Base-by-base conservation (phyloP, 2,329 filamentous ascomycete genomes). In the Metarhizium humberi region DNA sequence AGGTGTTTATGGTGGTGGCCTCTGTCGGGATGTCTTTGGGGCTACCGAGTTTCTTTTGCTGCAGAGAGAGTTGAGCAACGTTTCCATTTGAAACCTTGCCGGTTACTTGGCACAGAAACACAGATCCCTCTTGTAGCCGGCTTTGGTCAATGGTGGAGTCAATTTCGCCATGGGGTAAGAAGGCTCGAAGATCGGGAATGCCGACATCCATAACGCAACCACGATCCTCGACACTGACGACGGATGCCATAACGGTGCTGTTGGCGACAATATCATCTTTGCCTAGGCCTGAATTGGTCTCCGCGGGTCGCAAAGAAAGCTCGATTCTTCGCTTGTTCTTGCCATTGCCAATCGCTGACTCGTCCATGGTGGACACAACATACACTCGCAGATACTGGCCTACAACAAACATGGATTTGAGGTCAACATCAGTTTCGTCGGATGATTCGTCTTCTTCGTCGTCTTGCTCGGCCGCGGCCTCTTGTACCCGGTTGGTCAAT, bases 191-290 rank as follows among this genome's bases (percentile, higher is more conserved):
- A 42, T 82, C 79, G 40, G 84, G 77, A 6, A 97, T 75, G 18
- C 90, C 90, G 42, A 97, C 73, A 62, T 96, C 90, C 90, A 99
- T 96, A 55, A 97, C 82, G 56, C 94, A 80, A 58, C 94, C 94
- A 66, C 96, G 92, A 64, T 99, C 95, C 71, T 99, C 92, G n/a
- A 95, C 87, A 70, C 92, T 99, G 52, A 81, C 73, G 30, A 99
- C 86, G 0, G 91, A 87, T 2, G 91, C 92, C 79, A 97, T 95
- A 20, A 97, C 75, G 49, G 88, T 91, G 60, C 78, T 79, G 65
- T 95, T 87, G 45, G 80, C 72, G 10, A 94, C 84, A 10, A 96
- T 71, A 63, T 90, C 90, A 45, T 87, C 82, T 61, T 82, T 80
- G 3, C 80, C 76, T 25, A 99, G 75, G 1, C 88, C 86, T 2